These are phyloP conservation scores for Apophysomyces elegans DNA, from an alignment of 371 early-diverging fungal species.

Conservation along the genomic window DNA sequence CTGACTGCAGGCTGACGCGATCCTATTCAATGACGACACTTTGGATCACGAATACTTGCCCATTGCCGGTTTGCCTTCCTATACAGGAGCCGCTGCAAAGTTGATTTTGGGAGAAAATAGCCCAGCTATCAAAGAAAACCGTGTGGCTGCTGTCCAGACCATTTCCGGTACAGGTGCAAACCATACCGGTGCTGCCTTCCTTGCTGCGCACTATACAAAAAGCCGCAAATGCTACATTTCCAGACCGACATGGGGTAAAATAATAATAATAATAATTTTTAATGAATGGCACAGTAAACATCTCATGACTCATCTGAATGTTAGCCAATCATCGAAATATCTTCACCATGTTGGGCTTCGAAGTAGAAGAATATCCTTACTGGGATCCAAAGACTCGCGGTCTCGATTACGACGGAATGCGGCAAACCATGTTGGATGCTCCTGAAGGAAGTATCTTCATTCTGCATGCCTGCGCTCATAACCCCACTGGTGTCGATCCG, in stretches of 20 bases:
- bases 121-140: slow-evolving; percentile 75
- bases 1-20: slow-evolving; percentile 75
- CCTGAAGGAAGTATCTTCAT: slow-evolving; percentile 81
- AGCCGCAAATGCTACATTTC: slow-evolving; percentile 81
- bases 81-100: slow-evolving; percentile 76
- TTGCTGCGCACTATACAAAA: slow-evolving; percentile 70
- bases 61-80: slow-evolving; percentile 81
- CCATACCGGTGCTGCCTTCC: slow-evolving; percentile 85
- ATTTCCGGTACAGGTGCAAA: slow-evolving; percentile 98
- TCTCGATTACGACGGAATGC: slow-evolving; percentile 79
- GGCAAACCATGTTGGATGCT: slow-evolving; percentile 70
- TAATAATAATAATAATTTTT: slow-evolving; percentile 1
- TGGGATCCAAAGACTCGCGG: slow-evolving; percentile 81
- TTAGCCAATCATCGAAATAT: slow-evolving; percentile 91
- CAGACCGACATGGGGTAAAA: slow-evolving; percentile 95
- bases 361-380: slow-evolving; percentile 86
- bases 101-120: slow-evolving; percentile 86
- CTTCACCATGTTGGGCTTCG: slow-evolving; percentile 83
- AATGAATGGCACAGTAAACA: neutral
- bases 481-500: slow-evolving; percentile 97
- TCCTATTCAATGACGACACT: slow-evolving; percentile 68
- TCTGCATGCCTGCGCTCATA: slow-evolving; percentile 46
- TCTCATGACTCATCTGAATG: slow-evolving; percentile 6
- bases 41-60: slow-evolving; percentile 95
- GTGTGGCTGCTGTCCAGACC: slow-evolving; percentile 82